Evolutionary conservation across 805 yeast genomes (phyloP).

Genomic region (Yarrowia osloensis): DNA sequence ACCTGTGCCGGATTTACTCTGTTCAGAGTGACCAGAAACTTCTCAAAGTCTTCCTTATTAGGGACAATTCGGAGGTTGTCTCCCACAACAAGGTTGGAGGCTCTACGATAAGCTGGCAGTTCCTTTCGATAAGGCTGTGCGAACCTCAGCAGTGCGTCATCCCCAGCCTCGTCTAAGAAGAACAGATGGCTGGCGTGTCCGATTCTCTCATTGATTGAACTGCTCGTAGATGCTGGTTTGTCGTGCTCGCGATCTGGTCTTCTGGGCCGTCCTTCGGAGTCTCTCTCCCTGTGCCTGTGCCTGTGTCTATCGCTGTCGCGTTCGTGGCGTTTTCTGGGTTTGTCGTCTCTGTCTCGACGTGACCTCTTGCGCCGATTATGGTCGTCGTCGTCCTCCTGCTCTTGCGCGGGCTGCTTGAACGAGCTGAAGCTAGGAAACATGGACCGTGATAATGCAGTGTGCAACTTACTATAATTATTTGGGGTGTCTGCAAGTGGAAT

Average conservation of each 20-base stretch:
- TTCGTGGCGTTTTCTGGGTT: not conserved
- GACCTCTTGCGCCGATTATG: not conserved
- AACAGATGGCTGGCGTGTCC: not conserved
- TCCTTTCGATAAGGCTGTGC: constrained; percentile 4
- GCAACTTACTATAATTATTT: not conserved
- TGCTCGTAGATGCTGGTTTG: not conserved
- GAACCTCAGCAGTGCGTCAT: not conserved
- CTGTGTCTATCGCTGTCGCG: not conserved
- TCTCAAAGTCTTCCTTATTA: constrained; percentile 7
- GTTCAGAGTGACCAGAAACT: not conserved
- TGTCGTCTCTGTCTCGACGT: not conserved
- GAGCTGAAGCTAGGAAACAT: constrained; percentile 29
- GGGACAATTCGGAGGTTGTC: constrained; percentile 3
- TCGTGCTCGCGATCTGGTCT: not conserved
- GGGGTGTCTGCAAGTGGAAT: too few relatives aligned
- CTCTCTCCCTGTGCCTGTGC: not conserved
- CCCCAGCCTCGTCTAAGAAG: not conserved
- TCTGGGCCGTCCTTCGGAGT: not conserved
- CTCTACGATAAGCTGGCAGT: not conserved
- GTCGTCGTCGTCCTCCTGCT: not conserved
- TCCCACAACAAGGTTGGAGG: not conserved
- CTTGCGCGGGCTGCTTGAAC: not conserved
- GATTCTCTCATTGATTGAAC: not conserved
- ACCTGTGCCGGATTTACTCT: not conserved
- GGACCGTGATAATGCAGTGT: constrained; percentile 2